phyloP scores from a whole-genome alignment of 495 filamentous ascomycete species.

The Penicillium daleae region DNA sequence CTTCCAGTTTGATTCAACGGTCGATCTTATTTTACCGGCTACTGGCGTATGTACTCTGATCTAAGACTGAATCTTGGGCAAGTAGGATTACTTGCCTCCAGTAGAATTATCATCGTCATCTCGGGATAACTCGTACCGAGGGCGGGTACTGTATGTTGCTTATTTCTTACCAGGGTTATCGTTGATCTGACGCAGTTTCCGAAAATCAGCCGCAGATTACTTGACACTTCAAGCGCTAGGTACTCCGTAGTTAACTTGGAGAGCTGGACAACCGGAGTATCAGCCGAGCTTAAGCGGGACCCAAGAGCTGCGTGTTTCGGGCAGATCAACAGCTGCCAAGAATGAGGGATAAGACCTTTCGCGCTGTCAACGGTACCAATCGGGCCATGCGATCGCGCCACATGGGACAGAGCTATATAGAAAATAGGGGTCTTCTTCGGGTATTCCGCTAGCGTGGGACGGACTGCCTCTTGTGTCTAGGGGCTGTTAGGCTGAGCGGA shows the following conservation, averaged over 20 bases:
- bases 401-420: conserved; percentile 5
- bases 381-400: conserved; percentile 11
- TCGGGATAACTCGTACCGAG: background rate
- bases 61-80: too few relatives aligned
- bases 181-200: background rate
- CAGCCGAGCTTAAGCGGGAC: conserved; percentile 1
- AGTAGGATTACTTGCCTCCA: too few relatives aligned
- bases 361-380: conserved; percentile 16
- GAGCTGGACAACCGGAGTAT: background rate
- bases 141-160: background rate
- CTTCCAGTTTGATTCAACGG: background rate
- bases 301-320: background rate
- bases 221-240: too few relatives aligned
- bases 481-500: background rate
- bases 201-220: conserved; percentile 6
- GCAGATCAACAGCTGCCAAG: conserved; percentile 9
- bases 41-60: too few relatives aligned
- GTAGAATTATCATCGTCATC: background rate
- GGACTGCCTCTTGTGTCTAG: background rate
- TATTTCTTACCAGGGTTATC: background rate
- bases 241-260: too few relatives aligned
- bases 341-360: conserved; percentile 20
- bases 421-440: background rate
- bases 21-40: background rate
- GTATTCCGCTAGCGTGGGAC: background rate